These are phyloP conservation scores for Cryphonectria nitschkei DNA, from an alignment of 2,329 filamentous ascomycete genomes.

Conservation along the genomic window DNA sequence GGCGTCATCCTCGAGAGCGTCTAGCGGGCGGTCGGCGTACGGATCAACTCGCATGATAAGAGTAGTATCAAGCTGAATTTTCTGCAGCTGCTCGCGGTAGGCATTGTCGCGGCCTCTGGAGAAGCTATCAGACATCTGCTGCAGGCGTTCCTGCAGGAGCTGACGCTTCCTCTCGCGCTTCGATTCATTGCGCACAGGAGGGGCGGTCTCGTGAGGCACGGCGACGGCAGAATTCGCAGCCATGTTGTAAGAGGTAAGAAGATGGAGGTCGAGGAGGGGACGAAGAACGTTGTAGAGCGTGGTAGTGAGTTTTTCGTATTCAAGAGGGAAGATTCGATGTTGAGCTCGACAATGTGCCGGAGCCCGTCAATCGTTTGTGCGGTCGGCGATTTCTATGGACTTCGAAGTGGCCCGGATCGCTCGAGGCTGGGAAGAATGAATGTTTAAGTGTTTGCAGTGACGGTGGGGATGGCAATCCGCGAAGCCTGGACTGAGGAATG, in stretches of 20 bases:
- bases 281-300: background rate
- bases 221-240: slow-evolving; percentile 26
- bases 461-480: background rate
- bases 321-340: background rate
- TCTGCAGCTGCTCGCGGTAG: slow-evolving; percentile 87
- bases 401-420: background rate
- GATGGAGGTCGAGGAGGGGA: background rate
- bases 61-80: slow-evolving; percentile 88
- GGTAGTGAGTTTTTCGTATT: background rate
- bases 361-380: background rate
- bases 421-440: background rate
- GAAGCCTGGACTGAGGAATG: background rate
- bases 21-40: slow-evolving; percentile 60
- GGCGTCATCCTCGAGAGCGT: slow-evolving; percentile 42
- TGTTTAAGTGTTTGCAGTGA: background rate
- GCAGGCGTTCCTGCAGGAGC: slow-evolving; percentile 77
- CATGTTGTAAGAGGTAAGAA: slow-evolving; percentile 18
- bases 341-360: background rate
- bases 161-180: slow-evolving; percentile 92
- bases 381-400: background rate
- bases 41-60: slow-evolving; percentile 85
- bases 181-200: slow-evolving; percentile 48
- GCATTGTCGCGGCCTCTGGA: slow-evolving; percentile 78
- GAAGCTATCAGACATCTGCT: slow-evolving; percentile 76
- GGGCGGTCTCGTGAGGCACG: slow-evolving; percentile 19